Conservation (phyloP, 139 green algal species). For the Chlorella ohadii region DNA sequence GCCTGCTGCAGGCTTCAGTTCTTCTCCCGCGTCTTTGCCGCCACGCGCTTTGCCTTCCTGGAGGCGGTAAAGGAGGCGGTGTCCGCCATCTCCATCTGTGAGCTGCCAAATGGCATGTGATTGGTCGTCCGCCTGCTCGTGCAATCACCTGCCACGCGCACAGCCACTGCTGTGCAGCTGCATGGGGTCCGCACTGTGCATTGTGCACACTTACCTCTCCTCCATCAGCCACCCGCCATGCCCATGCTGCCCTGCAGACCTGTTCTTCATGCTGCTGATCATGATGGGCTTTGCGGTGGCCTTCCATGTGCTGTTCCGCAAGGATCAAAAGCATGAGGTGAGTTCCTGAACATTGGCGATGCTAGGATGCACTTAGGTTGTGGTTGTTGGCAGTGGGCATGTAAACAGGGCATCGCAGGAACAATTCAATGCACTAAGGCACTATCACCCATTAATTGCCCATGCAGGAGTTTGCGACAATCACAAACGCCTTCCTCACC, state of each 20-base stretch:
- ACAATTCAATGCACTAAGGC: too few relatives aligned
- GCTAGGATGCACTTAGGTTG: too few relatives aligned
- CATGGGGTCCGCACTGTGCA: too few relatives aligned
- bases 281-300: constrained; percentile 52
- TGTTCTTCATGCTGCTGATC: constrained; percentile 55
- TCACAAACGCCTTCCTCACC: constrained; percentile 24
- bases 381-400: neutral
- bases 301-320: constrained; percentile 67
- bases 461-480: constrained; percentile 13
- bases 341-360: too few relatives aligned
- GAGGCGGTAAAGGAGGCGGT: constrained; percentile 42
- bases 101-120: too few relatives aligned
- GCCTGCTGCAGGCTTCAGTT: constrained; percentile 39
- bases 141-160: too few relatives aligned
- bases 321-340: constrained; percentile 43
- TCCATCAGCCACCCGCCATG: too few relatives aligned
- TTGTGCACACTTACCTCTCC: too few relatives aligned
- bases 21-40: constrained; percentile 53
- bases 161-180: too few relatives aligned
- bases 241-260: constrained; percentile 13
- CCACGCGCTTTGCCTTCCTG: constrained; percentile 58
- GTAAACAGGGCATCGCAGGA: too few relatives aligned
- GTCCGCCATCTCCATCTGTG: constrained; percentile 23
- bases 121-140: too few relatives aligned
- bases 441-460: too few relatives aligned